These are phyloP conservation scores for Calonectria crousiana DNA, from an alignment of 2,329 filamentous ascomycete genomes.

Conservation along the genomic window DNA sequence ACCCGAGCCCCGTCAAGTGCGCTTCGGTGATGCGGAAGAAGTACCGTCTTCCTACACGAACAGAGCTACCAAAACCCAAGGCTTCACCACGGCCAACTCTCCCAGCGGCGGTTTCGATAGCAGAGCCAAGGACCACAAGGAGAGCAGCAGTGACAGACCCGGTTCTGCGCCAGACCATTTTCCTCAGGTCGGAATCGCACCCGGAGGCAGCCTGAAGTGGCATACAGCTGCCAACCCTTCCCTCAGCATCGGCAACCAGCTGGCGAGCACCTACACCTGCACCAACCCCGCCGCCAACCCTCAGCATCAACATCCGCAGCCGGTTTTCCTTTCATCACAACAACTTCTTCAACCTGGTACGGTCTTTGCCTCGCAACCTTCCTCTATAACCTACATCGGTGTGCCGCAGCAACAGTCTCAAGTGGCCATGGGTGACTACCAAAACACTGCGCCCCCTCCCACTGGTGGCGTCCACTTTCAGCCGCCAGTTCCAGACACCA, in stretches of 20 bases:
- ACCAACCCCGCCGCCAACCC: constrained; percentile 7
- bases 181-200: constrained; percentile 45
- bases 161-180: constrained; percentile 38
- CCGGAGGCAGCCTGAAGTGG: constrained; percentile 46
- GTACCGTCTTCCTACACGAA: constrained; percentile 13
- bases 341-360: constrained; percentile 9
- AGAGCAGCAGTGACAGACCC: constrained; percentile 22
- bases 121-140: constrained; percentile 24
- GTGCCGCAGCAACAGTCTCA: constrained; percentile 36
- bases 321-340: constrained; percentile 3
- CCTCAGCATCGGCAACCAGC: constrained; percentile 47
- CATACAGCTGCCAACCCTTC: constrained; percentile 50
- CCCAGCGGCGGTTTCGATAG: constrained; percentile 40
- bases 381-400: constrained; percentile 45
- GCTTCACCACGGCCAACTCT: constrained; percentile 38
- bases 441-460: constrained; percentile 54
- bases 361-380: constrained; percentile 19
- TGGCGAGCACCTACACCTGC: constrained; percentile 35
- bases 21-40: constrained; percentile 40
- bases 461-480: constrained; percentile 64
- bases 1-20: constrained; percentile 48
- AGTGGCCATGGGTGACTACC: constrained; percentile 55
- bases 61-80: constrained; percentile 19
- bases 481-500: constrained; percentile 70
- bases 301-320: constrained; percentile 27